phyloP scores from a whole-genome alignment of 116 monocot genomes.

The Posidonia oceanica region DNA sequence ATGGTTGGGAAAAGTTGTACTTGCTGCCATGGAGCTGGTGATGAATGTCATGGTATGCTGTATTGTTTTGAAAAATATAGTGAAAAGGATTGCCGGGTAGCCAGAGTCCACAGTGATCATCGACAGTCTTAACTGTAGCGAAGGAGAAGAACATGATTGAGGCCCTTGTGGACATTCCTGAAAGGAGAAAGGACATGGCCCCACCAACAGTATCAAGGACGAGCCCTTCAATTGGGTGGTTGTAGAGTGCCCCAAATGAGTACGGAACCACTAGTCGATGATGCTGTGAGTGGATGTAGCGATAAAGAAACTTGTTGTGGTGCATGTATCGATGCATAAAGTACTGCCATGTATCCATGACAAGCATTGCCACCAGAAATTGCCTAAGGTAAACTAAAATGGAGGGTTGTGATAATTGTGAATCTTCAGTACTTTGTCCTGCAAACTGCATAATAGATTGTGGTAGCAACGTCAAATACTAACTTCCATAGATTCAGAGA shows the following conservation, averaged over 20 bases:
- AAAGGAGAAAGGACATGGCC: slow-evolving; percentile 42
- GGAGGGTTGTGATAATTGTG: slow-evolving; percentile 11
- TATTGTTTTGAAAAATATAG: slow-evolving; percentile 38
- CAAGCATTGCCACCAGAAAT: slow-evolving; percentile 40
- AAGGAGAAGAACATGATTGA: slow-evolving; percentile 62
- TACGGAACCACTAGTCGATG: slow-evolving; percentile 55
- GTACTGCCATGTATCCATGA: slow-evolving; percentile 68
- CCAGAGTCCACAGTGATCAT: slow-evolving; percentile 59
- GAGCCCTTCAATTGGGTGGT: slow-evolving; percentile 52
- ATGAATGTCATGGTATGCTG: slow-evolving; percentile 62
- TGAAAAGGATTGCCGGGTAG: slow-evolving; percentile 50
- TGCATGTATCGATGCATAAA: slow-evolving; percentile 72
- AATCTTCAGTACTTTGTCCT: slow-evolving; percentile 1
- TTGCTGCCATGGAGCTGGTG: slow-evolving; percentile 51
- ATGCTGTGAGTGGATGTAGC: slow-evolving; percentile 61
- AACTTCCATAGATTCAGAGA: not conserved
- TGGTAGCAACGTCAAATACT: not conserved
- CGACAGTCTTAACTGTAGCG: slow-evolving; percentile 53
- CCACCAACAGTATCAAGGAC: slow-evolving; percentile 52
- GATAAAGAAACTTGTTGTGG: slow-evolving; percentile 56
- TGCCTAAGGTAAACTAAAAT: slow-evolving; percentile 17
- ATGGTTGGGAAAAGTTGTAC: slow-evolving; percentile 66
- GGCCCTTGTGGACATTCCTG: slow-evolving; percentile 44
- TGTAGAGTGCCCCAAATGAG: slow-evolving; percentile 59
- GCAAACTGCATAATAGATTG: slow-evolving; percentile 2